These are phyloP conservation scores for Russula emetica DNA, from an alignment of 768 basidiomycete genomes.

Conservation along the genomic window DNA sequence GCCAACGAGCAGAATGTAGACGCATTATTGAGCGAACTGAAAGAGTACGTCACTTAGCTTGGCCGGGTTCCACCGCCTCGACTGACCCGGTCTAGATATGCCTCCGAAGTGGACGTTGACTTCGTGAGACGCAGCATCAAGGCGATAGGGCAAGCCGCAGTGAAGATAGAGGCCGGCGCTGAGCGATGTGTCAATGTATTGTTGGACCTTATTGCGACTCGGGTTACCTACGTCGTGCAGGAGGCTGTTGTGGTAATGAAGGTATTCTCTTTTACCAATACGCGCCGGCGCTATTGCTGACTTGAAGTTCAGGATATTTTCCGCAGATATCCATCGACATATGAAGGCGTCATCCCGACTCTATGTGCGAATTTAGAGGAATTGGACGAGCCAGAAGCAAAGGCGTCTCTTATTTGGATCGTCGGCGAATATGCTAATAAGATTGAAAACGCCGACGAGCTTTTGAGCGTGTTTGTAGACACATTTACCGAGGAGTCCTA, in stretches of 20 bases:
- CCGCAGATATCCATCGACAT: constrained; percentile 92
- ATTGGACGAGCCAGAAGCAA: constrained; percentile 96
- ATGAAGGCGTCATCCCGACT: constrained; percentile 95
- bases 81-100: constrained; percentile 56
- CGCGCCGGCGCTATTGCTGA: not conserved
- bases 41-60: constrained; percentile 60
- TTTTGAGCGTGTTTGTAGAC: constrained; percentile 86
- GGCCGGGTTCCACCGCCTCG: not conserved
- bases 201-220: constrained; percentile 85
- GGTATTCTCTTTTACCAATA: constrained; percentile 41
- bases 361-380: constrained; percentile 94
- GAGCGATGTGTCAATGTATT: constrained; percentile 94
- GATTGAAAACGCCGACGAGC: constrained; percentile 87
- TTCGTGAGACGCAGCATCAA: constrained; percentile 94
- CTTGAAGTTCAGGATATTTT: constrained; percentile 76
- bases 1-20: constrained; percentile 91
- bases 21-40: constrained; percentile 89
- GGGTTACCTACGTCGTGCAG: constrained; percentile 96
- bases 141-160: constrained; percentile 93
- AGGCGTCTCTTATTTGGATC: constrained; percentile 98
- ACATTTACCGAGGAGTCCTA: constrained; percentile 92
- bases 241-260: constrained; percentile 99
- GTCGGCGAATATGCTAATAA: constrained; percentile 97
- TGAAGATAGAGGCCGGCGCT: constrained; percentile 89
- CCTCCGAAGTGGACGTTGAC: constrained; percentile 97